Percentiles rank a stretch among this genome's conserved stretches.
phyloP scores from a whole-genome alignment of 352 stramenopile genomes.

The Pythium periplocum region DNA sequence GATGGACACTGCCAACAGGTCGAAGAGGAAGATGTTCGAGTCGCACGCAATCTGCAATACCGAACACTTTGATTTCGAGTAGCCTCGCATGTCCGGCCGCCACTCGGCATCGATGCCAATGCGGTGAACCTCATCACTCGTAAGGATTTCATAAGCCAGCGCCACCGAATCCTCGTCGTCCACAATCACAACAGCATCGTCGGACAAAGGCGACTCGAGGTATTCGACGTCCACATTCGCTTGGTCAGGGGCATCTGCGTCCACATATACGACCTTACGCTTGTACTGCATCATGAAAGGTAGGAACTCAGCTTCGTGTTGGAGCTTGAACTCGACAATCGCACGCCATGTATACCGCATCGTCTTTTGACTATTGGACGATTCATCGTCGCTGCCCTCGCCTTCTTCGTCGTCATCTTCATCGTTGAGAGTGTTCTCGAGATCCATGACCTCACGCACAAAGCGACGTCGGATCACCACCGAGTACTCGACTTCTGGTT shows the following conservation, averaged over 20 bases:
- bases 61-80: conserved; percentile 53
- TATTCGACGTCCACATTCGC: too few relatives aligned
- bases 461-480: conserved; percentile 50
- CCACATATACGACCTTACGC: conserved; percentile 3
- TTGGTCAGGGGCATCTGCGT: conserved; percentile 23
- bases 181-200: conserved; percentile 45
- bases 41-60: conserved; percentile 65
- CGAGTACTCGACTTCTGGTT: conserved; percentile 39
- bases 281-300: conserved; percentile 27
- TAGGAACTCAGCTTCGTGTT: conserved; percentile 67
- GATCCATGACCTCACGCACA: conserved; percentile 59
- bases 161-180: conserved; percentile 49
- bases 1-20: conserved; percentile 44
- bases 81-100: conserved; percentile 38
- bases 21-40: conserved; percentile 65
- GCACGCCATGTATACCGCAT: conserved; percentile 38
- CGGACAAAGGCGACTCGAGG: conserved; percentile 10
- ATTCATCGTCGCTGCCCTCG: too few relatives aligned
- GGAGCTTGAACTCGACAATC: conserved; percentile 56
- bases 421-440: conserved; percentile 31
- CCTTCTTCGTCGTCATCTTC: conserved; percentile 18
- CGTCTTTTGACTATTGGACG: not conserved
- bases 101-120: conserved; percentile 70
- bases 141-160: conserved; percentile 42
- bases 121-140: conserved; percentile 26